Evolutionary conservation across 2,329 filamentous ascomycete species (phyloP).

Genomic region (Sporothrix inflata): DNA sequence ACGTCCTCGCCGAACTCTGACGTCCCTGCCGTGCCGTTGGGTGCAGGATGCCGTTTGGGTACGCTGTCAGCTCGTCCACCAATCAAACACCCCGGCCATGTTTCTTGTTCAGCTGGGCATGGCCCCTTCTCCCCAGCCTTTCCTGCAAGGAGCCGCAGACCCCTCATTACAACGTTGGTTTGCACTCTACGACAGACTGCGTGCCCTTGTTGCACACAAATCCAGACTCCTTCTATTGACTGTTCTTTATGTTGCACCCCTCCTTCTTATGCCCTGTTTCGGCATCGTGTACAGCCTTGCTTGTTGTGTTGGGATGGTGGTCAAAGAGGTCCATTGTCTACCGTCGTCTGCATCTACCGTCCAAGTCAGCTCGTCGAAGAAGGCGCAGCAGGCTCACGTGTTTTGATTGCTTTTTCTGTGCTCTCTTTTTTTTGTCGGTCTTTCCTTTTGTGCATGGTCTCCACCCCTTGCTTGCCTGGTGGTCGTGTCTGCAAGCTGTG

Average conservation of each 20-base stretch:
- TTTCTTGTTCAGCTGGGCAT: slow-evolving; percentile 25
- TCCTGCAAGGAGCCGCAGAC: slow-evolving; percentile 1
- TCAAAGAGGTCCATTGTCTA: not conserved
- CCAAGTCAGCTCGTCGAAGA: slow-evolving; percentile 11
- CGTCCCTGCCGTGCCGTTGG: not conserved
- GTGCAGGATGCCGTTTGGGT: not conserved
- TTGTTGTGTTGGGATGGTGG: not conserved
- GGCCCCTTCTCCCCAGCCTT: not conserved
- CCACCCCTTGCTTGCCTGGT: not conserved
- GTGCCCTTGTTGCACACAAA: not conserved
- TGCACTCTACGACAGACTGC: too few relatives aligned
- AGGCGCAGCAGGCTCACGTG: slow-evolving; percentile 16
- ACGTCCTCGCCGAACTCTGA: not conserved
- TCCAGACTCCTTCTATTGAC: too few relatives aligned
- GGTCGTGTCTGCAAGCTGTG: not conserved
- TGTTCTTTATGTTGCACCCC: not conserved
- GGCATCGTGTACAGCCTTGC: not conserved
- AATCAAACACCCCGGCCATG: slow-evolving; percentile 15
- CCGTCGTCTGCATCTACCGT: not conserved
- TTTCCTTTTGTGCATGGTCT: not conserved
- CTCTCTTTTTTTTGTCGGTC: not conserved
- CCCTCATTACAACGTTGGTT: too few relatives aligned
- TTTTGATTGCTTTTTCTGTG: not conserved
- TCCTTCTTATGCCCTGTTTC: not conserved
- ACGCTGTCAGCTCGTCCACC: not conserved